A percentile compares a stretch with the other conserved stretches of the same genome.
Evolutionary conservation across 176 grass and related monocot species (phyloP).

Genomic region (Calamus simplicifolius): DNA sequence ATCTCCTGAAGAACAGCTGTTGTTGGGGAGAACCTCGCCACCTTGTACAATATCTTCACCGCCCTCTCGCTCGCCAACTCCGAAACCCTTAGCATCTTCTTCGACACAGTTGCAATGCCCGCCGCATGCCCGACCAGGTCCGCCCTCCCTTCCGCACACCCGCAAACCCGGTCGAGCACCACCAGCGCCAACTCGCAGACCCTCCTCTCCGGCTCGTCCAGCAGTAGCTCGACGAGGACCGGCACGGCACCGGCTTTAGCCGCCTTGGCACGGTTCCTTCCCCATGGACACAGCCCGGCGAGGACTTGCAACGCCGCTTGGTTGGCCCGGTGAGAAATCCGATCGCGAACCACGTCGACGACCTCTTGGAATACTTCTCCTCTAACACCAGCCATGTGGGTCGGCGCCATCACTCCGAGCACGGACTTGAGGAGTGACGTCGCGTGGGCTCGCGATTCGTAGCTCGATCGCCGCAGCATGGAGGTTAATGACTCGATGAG

Average conservation of each 20-base stretch:
- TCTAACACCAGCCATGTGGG: not conserved
- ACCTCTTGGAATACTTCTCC: not conserved
- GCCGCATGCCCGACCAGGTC: conserved; percentile 16
- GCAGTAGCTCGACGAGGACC: conserved; percentile 3
- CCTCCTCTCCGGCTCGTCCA: not conserved
- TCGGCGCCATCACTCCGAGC: not conserved
- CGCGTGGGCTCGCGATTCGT: conserved; percentile 7
- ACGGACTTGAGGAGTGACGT: not conserved
- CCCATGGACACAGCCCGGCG: not conserved
- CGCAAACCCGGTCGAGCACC: conserved; percentile 2
- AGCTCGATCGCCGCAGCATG: not conserved
- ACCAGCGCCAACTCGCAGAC: conserved; percentile 9
- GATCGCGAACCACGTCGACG: not conserved
- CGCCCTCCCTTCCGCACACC: conserved; percentile 15
- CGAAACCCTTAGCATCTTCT: conserved; percentile 14
- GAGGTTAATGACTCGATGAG: not conserved
- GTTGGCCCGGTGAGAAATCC: not conserved
- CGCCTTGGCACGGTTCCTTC: conserved; percentile 5
- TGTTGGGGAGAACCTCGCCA: conserved; percentile 5
- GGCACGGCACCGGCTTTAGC: conserved; percentile 1
- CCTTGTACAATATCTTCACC: conserved; percentile 10
- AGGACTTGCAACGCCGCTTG: conserved; percentile 11
- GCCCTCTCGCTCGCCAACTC: conserved; percentile 8
- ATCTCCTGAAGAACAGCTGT: conserved; percentile 6
- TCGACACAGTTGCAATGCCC: not conserved